A percentile compares a stretch with the other conserved stretches of the same genome.
These are phyloP conservation scores for Coleophoma cylindrospora DNA, from an alignment of 2,329 filamentous ascomycete genomes.

Conservation along the genomic window DNA sequence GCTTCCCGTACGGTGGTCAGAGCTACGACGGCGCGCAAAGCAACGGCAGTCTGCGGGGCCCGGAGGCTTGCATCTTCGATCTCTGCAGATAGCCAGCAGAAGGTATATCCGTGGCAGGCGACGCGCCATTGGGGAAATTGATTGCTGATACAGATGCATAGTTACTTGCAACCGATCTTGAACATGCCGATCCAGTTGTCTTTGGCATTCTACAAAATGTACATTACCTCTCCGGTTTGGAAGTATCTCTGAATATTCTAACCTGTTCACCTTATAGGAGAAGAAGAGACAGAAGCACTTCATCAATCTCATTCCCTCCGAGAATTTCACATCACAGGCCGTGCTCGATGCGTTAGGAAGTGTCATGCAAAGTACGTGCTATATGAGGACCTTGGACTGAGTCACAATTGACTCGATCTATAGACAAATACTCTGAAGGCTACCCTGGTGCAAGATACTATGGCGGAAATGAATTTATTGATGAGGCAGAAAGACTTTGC, in stretches of 20 bases:
- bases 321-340: slow-evolving; percentile 92
- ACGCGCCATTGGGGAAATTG: background rate
- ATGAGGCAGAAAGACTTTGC: slow-evolving; percentile 82
- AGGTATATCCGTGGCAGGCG: slow-evolving; percentile 33
- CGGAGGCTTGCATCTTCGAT: slow-evolving; percentile 22
- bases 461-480: slow-evolving; percentile 94
- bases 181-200: slow-evolving; percentile 81
- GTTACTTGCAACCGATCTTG: slow-evolving; percentile 74
- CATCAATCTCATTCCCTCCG: slow-evolving; percentile 93
- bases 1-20: slow-evolving; percentile 18
- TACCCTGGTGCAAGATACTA: slow-evolving; percentile 97
- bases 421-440: slow-evolving; percentile 97
- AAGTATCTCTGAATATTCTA: slow-evolving; percentile 4
- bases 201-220: slow-evolving; percentile 91
- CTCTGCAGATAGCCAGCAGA: slow-evolving; percentile 50
- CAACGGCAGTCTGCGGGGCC: slow-evolving; percentile 15
- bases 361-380: slow-evolving; percentile 80
- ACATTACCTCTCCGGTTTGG: slow-evolving; percentile 12
- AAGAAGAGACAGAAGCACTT: slow-evolving; percentile 96
- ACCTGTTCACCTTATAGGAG: slow-evolving; percentile 61
- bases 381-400: slow-evolving; percentile 20
- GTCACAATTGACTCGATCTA: slow-evolving; percentile 29
- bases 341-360: slow-evolving; percentile 88
- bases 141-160: slow-evolving; percentile 31
- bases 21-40: slow-evolving; percentile 13